Evolutionary conservation across 768 basidiomycete genomes (phyloP), one percentile per base, ranked within the genome.

Genomic region (Suillus ampliporus): DNA sequence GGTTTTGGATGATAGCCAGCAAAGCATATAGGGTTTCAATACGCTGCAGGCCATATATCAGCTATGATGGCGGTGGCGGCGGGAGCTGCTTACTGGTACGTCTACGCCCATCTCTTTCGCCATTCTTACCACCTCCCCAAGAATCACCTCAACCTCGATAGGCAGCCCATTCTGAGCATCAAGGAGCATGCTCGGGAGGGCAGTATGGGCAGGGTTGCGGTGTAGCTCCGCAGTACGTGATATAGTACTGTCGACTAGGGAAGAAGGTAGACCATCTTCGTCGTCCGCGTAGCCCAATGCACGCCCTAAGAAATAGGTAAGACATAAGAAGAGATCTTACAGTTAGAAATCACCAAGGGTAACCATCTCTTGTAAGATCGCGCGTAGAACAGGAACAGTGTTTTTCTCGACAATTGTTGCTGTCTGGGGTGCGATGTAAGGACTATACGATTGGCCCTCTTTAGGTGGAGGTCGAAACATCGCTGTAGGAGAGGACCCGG

Each of bases 61-160:
- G 43, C 40, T n/a, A 21, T 53, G 52, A 53, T 37, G 8, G 14
- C 8, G 21, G 34, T 4, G 34, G 11, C 14, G 13, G 21, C 17
- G 15, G 21, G n/a, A 60, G 8, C 13, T n/a, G 72, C 83, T 75
- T 67, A 87, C 87, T 35, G 86, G 86, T 40, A 86, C 71, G 14
- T 78, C 71, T 5, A 88, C 79, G 10, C 77, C 75, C 26, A 71
- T 68, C 53, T 78, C 75, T 66, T 74, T 78, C 0, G 83, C 87
- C 76, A 86, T 76, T 47, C 84, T 72, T 23, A 88, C 83, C 2
- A 88, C 82, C 63, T 87, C 83, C 0, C 89, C 89, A 5, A 89
- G 62, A 46, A 90, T 86, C 14, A 83, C 86, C 69, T 90, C 89
- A 1, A 90, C 83, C 74, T 90, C 89, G 63, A 89, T 83, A 43